Percentiles rank a stretch among this genome's conserved stretches.
These are phyloP conservation scores for Daldinia sp. DNA, from an alignment of 2,329 filamentous ascomycete species.

Conservation along the genomic window DNA sequence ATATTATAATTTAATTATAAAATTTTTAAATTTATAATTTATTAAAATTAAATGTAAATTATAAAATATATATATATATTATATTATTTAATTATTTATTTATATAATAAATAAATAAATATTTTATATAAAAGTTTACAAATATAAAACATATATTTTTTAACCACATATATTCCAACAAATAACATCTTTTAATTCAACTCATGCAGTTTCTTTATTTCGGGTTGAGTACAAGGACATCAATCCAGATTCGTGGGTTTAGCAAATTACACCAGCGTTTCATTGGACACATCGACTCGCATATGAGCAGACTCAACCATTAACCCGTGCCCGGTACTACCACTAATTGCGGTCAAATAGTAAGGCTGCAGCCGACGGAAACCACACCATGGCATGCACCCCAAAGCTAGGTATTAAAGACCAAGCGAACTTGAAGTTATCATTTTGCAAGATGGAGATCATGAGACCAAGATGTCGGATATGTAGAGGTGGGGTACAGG, in stretches of 20 bases:
- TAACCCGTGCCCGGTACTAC: slow-evolving; percentile 1
- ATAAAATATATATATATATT: too few species aligned
- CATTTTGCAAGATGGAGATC: neutral
- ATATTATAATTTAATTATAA: too few species aligned
- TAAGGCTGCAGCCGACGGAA: neutral
- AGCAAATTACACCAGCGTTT: slow-evolving; percentile 18
- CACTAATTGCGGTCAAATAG: slow-evolving; percentile 13
- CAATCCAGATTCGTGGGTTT: slow-evolving; percentile 27
- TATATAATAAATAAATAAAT: too few species aligned
- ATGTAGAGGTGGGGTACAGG: neutral
- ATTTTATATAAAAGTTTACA: too few species aligned
- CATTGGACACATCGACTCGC: slow-evolving; percentile 21
- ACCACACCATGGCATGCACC: slow-evolving; percentile 49
- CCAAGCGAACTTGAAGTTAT: neutral
- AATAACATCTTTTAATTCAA: slow-evolving; percentile 21
- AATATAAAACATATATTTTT: too few species aligned
- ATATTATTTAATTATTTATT: too few species aligned
- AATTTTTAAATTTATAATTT: too few species aligned
- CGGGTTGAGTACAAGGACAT: slow-evolving; percentile 8
- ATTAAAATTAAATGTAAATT: too few species aligned
- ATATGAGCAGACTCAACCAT: neutral
- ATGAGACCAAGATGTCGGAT: neutral
- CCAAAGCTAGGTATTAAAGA: neutral
- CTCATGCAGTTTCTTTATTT: slow-evolving; percentile 16
- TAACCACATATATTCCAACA: too few species aligned